These are phyloP conservation scores for Claviceps maximensis DNA, from an alignment of 2,329 filamentous ascomycete genomes.

Conservation along the genomic window DNA sequence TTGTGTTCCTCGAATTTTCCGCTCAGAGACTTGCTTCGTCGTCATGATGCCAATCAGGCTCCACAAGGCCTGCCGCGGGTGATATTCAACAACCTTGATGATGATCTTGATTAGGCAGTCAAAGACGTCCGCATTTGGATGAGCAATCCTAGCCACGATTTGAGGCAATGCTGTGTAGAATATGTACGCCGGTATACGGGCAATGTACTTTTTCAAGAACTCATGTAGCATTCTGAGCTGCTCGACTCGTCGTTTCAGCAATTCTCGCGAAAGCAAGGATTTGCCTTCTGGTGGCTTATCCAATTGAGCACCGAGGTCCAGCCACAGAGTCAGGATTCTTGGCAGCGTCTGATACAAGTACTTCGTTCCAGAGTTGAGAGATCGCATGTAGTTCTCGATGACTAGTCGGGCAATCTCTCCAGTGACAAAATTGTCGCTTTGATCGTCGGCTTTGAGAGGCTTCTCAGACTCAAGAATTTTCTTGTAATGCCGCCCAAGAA, in stretches of 20 bases:
- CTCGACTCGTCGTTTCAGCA: constrained; percentile 43
- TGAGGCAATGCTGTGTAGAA: constrained; percentile 80
- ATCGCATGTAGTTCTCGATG: constrained; percentile 85
- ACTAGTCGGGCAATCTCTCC: constrained; percentile 81
- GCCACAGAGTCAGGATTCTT: constrained; percentile 82
- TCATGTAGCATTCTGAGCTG: constrained; percentile 57
- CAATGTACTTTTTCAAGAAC: constrained; percentile 68
- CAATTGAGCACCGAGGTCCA: constrained; percentile 73
- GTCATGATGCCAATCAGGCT: constrained; percentile 78
- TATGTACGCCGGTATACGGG: constrained; percentile 58
- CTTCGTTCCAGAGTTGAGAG: constrained; percentile 78
- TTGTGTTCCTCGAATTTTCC: constrained; percentile 39
- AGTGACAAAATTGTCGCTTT: constrained; percentile 60
- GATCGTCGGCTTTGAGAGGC: constrained; percentile 58
- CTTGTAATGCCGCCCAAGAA: constrained; percentile 92
- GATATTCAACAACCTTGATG: constrained; percentile 68
- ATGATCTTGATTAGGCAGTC: constrained; percentile 68
- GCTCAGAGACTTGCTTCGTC: constrained; percentile 55
- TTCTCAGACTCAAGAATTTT: constrained; percentile 88
- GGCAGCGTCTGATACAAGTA: constrained; percentile 93
- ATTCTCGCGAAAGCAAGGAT: constrained; percentile 36
- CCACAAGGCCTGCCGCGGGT: constrained; percentile 89
- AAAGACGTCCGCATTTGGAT: constrained; percentile 68
- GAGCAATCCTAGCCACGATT: constrained; percentile 89
- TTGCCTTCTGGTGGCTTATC: constrained; percentile 47